Percentiles rank a stretch among this genome's conserved stretches.
Evolutionary conservation across 768 basidiomycete species (phyloP).

Genomic region (Ephemerocybe angulata): DNA sequence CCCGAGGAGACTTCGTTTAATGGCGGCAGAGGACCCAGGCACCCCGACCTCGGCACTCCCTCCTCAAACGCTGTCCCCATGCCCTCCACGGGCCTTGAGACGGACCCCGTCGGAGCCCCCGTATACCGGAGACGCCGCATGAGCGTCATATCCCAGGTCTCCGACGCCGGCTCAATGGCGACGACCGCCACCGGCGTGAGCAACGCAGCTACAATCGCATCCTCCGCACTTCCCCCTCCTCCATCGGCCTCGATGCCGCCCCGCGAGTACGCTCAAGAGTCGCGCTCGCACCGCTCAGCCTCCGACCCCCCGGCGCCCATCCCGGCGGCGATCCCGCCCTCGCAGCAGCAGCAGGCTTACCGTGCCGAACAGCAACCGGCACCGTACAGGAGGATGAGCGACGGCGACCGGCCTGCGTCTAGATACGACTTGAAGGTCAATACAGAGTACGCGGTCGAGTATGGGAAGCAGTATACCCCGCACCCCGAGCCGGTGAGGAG

Average conservation of each 20-base stretch:
- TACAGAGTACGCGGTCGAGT: not conserved
- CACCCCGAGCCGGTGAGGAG: constrained; percentile 39
- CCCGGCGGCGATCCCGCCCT: too few species aligned
- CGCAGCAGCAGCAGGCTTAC: too few species aligned
- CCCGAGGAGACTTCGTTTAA: too few species aligned
- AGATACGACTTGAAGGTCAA: not conserved
- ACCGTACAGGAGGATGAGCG: constrained; percentile 38
- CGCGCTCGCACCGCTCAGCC: constrained; percentile 5
- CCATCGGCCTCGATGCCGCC: not conserved
- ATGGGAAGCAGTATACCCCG: constrained; percentile 4
- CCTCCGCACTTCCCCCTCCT: too few species aligned
- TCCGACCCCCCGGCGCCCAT: constrained; percentile 18
- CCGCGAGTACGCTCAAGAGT: not conserved
- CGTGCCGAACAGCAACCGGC: constrained; percentile 21
- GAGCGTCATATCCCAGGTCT: not conserved
- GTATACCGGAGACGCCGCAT: not conserved
- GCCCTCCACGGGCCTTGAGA: not conserved
- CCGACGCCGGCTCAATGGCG: not conserved
- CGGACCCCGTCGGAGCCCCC: not conserved
- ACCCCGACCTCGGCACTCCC: not conserved
- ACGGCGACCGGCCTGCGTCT: constrained; percentile 25
- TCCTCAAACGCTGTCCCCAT: not conserved
- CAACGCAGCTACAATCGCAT: too few species aligned
- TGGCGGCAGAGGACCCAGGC: not conserved
- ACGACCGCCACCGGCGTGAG: not conserved